Percentiles rank a stretch among this genome's conserved stretches.
Evolutionary conservation across 2,329 filamentous ascomycete genomes (phyloP).

Genomic region (Cladorrhinum sp.): DNA sequence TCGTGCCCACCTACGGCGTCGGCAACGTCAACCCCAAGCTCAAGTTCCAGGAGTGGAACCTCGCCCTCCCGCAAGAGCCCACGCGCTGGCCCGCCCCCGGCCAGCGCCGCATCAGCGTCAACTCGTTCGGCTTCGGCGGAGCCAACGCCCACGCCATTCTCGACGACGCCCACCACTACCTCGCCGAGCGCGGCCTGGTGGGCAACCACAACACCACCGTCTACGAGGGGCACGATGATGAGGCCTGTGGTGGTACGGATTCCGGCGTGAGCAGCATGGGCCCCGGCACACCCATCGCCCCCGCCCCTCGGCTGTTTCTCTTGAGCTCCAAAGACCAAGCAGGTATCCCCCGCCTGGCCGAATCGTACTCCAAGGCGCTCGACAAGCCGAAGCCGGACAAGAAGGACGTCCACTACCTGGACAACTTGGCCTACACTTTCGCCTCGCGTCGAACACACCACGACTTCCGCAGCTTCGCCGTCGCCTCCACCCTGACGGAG

Average conservation of each 20-base stretch:
- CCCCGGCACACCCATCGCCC: not conserved
- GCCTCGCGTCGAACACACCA: not conserved
- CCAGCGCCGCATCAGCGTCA: constrained; percentile 10
- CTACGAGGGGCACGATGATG: not conserved
- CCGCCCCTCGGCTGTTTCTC: not conserved
- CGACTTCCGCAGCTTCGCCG: not conserved
- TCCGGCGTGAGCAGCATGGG: not conserved
- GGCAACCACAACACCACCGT: constrained; percentile 5
- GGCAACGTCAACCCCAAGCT: constrained; percentile 20
- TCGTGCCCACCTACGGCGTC: constrained; percentile 12
- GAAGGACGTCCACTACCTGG: not conserved
- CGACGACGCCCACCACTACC: constrained; percentile 9
- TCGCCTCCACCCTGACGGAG: constrained; percentile 1
- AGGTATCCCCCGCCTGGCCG: constrained; percentile 1
- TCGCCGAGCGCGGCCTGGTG: not conserved
- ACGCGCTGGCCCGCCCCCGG: constrained; percentile 4
- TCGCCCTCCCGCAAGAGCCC: constrained; percentile 21
- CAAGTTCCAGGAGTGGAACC: constrained; percentile 26
- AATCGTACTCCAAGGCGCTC: not conserved
- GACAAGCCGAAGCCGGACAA: not conserved
- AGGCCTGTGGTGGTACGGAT: not conserved
- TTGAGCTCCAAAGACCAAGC: constrained; percentile 9
- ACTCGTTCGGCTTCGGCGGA: constrained; percentile 18
- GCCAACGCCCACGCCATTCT: constrained; percentile 16
- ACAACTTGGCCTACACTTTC: constrained; percentile 12